Evolutionary conservation across 2,329 filamentous ascomycete genomes (phyloP).

Genomic region (Teratosphaeria gauchensis): DNA sequence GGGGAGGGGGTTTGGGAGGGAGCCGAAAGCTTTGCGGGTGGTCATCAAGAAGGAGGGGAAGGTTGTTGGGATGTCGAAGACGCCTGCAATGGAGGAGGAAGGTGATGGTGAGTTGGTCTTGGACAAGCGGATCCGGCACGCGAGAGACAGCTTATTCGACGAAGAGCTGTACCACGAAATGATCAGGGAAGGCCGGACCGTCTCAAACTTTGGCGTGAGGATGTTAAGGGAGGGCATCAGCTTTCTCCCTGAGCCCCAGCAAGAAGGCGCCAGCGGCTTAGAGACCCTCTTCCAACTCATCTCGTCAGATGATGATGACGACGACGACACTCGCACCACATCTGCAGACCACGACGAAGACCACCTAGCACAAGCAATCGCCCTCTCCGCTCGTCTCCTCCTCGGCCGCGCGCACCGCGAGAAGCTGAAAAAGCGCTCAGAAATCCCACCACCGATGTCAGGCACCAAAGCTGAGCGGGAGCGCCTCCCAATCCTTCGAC

Average conservation of each 20-base stretch:
- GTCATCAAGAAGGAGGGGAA: conserved; percentile 50
- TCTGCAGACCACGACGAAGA: conserved; percentile 17
- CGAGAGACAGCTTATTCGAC: conserved; percentile 68
- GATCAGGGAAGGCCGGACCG: conserved; percentile 63
- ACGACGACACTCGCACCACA: conserved; percentile 17
- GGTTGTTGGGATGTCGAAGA: conserved; percentile 47
- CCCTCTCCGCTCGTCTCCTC: conserved; percentile 62
- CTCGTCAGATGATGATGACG: conserved; percentile 45
- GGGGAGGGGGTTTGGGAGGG: conserved; percentile 52
- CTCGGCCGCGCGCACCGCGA: conserved; percentile 70
- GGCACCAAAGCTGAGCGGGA: conserved; percentile 39
- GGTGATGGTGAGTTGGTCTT: conserved; percentile 46
- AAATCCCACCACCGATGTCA: conserved; percentile 49
- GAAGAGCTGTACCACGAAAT: conserved; percentile 89
- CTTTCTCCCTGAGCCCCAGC: conserved; percentile 13
- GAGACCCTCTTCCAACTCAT: conserved; percentile 60
- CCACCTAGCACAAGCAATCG: conserved; percentile 54
- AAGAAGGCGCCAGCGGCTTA: conserved; percentile 38
- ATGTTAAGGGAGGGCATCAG: conserved; percentile 39
- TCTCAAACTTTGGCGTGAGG: conserved; percentile 63
- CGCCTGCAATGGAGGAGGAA: conserved; percentile 23
- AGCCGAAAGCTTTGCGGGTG: conserved; percentile 56
- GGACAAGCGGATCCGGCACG: conserved; percentile 61
- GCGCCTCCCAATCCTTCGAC: conserved; percentile 50
- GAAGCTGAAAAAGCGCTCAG: conserved; percentile 59